Conservation (phyloP, 2,329 filamentous ascomycete species). For the Teratosphaeriaceae sp. region DNA sequence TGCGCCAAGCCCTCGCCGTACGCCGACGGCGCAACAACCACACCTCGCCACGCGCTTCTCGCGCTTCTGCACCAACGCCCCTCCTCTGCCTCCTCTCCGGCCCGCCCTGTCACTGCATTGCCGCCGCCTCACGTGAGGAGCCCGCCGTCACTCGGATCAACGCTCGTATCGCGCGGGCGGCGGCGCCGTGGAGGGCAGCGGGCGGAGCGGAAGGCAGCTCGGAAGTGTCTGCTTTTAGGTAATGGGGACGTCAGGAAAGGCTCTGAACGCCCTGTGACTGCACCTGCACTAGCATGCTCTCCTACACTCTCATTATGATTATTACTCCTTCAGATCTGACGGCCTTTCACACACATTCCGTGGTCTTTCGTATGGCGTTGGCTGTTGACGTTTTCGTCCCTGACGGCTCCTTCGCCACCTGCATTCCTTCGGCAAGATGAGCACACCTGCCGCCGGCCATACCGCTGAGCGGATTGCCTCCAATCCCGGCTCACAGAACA, state of each 20-base stretch:
- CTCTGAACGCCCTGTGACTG: neutral
- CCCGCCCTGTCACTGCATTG: neutral
- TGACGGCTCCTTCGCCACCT: neutral
- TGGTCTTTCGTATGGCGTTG: conserved; percentile 1
- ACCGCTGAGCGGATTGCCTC: conserved; percentile 1
- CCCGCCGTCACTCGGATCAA: neutral
- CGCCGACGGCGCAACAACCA: neutral
- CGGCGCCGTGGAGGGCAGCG: neutral
- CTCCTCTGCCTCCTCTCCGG: neutral
- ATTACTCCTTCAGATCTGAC: no score
- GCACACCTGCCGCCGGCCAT: neutral
- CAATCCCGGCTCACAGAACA: neutral
- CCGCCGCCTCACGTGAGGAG: neutral
- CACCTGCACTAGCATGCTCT: neutral
- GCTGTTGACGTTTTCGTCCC: neutral
- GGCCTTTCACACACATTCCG: neutral
- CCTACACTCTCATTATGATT: no score
- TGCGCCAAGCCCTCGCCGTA: neutral
- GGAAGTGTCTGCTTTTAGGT: conserved; percentile 2
- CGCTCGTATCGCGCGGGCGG: neutral
- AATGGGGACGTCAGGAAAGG: conserved; percentile 3
- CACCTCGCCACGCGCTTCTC: neutral
- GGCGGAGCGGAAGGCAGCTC: neutral
- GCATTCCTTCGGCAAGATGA: neutral
- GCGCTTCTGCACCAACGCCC: neutral